Evolutionary conservation across 371 early-diverging fungal species (phyloP).

Genomic region (Smittium culicis): DNA sequence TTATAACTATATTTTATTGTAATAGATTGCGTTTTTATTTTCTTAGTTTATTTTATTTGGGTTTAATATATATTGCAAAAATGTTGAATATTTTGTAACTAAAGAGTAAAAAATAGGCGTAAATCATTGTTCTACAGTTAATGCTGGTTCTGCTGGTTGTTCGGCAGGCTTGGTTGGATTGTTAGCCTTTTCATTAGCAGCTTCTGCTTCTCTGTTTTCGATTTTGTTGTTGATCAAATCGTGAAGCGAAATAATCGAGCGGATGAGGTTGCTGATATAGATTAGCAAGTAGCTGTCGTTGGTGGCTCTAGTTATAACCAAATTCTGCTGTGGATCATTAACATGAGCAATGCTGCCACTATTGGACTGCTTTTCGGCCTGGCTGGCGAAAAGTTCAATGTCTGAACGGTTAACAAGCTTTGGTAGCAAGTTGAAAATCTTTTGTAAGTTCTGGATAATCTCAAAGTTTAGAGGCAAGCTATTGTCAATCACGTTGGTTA

Average conservation of each 20-base stretch:
- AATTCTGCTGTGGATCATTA: too few species aligned
- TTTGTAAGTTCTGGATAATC: conserved; percentile 90
- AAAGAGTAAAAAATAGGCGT: neutral
- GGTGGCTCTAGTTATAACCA: conserved; percentile 77
- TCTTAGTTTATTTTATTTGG: neutral
- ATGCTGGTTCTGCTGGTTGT: neutral
- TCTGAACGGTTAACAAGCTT: conserved; percentile 60
- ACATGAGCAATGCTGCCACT: neutral
- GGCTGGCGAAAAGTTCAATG: conserved; percentile 23
- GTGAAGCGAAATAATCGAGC: conserved; percentile 89
- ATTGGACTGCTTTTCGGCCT: neutral
- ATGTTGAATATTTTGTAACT: neutral
- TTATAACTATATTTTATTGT: neutral
- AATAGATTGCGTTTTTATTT: neutral
- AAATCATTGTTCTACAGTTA: neutral
- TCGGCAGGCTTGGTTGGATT: neutral
- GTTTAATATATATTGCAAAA: neutral
- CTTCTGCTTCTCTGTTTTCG: conserved; percentile 31
- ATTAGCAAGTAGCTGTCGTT: conserved; percentile 89
- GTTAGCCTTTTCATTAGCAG: conserved; percentile 15
- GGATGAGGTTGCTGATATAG: conserved; percentile 75
- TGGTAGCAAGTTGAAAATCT: conserved; percentile 89
- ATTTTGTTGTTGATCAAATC: conserved; percentile 86
- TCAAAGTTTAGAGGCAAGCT: conserved; percentile 84
- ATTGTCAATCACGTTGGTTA: conserved; percentile 72